Base-by-base conservation (phyloP, 106 monocot species). In the Acorus gramineus region DNA sequence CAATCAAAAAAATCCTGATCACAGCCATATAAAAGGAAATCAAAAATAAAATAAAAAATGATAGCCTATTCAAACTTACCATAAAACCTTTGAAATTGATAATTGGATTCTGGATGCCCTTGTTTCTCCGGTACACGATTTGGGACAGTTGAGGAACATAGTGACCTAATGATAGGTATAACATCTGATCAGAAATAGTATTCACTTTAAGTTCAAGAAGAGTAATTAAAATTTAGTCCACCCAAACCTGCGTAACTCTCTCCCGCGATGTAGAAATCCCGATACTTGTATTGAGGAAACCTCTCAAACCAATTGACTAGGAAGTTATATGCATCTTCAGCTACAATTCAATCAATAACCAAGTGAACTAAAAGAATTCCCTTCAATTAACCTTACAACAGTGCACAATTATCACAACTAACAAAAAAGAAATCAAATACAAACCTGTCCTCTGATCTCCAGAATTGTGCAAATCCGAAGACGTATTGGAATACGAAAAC, bases 71-170 rank as follows among this genome's bases (percentile, higher is more conserved):
- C 7, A 63, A 7, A 58, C 47, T 59, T 76, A 94, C 94, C 94
- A 94, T 72, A 55, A 86, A 94, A n/a, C 95, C 95, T 64, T 95
- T 95, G 66, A 95, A 80, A 46, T 95, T 95, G 53, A 95, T 84
- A 47, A 14, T 47, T 3, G 95, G 90, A 2, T 80, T 78, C 49
- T 78, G 53, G 44, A 68, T 13, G 9, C 79, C 80, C 53, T 82
- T 90, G 78, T 80, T 90, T 51, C 82, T 82, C 58, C 61, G 65
- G 49, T 87, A 82, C 2, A 95, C 77, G 56, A 90, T 44, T 65
- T 87, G 90, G n/a, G 90, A 90, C 12, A 96, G 57, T 51, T 96
- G 95, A 50, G 95, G 95, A 53, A 96, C 95, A 56, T 87, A 96
- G 57, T 96, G 95, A 9, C 95, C 94, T 89, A 80, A 69, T 28